Conservation (phyloP, 371 early-diverging fungal genomes). For the Ordospora pajunii region DNA sequence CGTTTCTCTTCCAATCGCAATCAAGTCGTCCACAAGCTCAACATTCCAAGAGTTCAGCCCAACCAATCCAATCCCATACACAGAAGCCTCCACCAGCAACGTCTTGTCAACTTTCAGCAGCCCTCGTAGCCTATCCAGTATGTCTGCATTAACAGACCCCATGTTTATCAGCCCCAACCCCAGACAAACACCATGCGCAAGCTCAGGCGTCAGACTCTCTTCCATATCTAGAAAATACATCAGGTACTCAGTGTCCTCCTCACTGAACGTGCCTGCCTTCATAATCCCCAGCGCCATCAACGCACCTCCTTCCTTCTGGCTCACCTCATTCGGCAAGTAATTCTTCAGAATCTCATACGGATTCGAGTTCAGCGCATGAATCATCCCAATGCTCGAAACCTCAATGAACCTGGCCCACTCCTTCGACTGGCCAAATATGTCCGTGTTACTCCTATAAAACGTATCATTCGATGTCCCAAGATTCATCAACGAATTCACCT, state of each 20-base stretch:
- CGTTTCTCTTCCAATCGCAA: constrained; percentile 76
- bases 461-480: constrained; percentile 93
- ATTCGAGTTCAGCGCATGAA: constrained; percentile 67
- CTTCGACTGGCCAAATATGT: constrained; percentile 85
- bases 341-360: constrained; percentile 47
- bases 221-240: constrained; percentile 65
- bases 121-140: constrained; percentile 32
- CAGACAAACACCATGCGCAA: constrained; percentile 86
- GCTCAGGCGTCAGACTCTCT: constrained; percentile 64
- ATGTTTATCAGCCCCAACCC: constrained; percentile 70
- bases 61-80: constrained; percentile 85
- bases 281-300: constrained; percentile 91
- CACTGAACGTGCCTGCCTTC: constrained; percentile 76
- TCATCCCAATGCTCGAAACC: constrained; percentile 91
- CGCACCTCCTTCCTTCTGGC: constrained; percentile 76
- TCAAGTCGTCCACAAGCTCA: constrained; percentile 76
- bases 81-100: constrained; percentile 93
- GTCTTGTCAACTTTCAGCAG: constrained; percentile 67
- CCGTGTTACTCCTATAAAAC: constrained; percentile 85
- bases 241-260: constrained; percentile 69
- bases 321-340: constrained; percentile 69
- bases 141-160: constrained; percentile 67
- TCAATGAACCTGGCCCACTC: constrained; percentile 98
- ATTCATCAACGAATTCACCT: constrained; percentile 91
- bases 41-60: constrained; percentile 79